A percentile compares a stretch with the other conserved stretches of the same genome.
These are phyloP conservation scores for Wickerhamomyces ciferrii DNA, from an alignment of 805 yeast species.

Conservation along the genomic window DNA sequence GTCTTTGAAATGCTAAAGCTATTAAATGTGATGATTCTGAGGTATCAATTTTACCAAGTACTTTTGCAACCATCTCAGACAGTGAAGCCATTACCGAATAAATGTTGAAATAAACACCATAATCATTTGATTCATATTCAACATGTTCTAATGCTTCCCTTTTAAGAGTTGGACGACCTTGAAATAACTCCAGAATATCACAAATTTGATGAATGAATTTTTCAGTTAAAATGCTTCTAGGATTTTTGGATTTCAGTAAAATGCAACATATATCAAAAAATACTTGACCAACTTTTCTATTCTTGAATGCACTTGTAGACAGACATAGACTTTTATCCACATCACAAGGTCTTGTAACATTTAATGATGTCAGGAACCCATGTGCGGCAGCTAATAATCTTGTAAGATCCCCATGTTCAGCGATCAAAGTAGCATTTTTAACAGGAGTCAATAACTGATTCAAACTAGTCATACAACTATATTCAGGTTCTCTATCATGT, in stretches of 20 bases:
- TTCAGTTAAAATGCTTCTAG: constrained; percentile 36
- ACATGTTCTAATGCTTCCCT: constrained; percentile 80
- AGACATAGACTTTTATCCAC: constrained; percentile 25
- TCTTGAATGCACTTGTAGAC: constrained; percentile 37
- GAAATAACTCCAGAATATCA: constrained; percentile 63
- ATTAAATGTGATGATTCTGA: constrained; percentile 1
- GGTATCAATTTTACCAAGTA: constrained; percentile 22
- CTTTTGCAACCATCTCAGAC: constrained; percentile 46
- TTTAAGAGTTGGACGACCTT: constrained; percentile 69
- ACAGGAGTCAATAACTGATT: constrained; percentile 83
- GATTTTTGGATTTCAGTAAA: constrained; percentile 60
- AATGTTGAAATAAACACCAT: constrained; percentile 24
- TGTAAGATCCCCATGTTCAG: constrained; percentile 58
- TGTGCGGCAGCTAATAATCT: constrained; percentile 58
- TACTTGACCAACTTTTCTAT: constrained; percentile 72
- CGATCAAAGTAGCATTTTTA: constrained; percentile 57
- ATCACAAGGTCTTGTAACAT: constrained; percentile 38
- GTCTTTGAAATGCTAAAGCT: constrained; percentile 7
- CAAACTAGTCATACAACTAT: constrained; percentile 60
- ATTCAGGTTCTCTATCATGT: constrained; percentile 76
- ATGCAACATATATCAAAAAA: constrained; percentile 78
- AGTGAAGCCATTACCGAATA: constrained; percentile 63
- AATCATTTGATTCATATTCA: constrained; percentile 85
- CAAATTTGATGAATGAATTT: constrained; percentile 53
- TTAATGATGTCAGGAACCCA: constrained; percentile 54